Percentiles rank a stretch among this genome's conserved stretches.
phyloP scores from a whole-genome alignment of 1,139 yeast species.

The Suhomyces anneliseae region DNA sequence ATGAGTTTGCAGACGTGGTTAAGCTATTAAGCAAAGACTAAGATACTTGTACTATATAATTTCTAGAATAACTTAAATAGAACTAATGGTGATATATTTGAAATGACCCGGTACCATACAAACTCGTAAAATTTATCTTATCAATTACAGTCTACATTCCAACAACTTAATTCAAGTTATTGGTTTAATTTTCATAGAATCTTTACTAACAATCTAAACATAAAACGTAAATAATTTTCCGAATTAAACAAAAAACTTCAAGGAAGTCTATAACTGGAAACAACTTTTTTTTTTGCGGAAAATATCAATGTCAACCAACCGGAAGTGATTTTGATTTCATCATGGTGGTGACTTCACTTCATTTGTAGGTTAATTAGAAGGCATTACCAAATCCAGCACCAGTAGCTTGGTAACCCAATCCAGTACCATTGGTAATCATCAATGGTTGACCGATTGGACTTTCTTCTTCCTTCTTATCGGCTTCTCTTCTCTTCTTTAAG shows the following conservation, averaged over 20 bases:
- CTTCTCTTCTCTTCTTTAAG: slow-evolving; percentile 66
- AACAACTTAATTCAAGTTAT: background rate
- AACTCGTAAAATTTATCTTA: too few relatives aligned
- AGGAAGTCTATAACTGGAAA: slow-evolving; percentile 4
- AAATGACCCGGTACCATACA: too few relatives aligned
- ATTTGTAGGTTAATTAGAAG: slow-evolving; percentile 22
- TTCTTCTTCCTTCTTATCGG: slow-evolving; percentile 54
- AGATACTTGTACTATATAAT: too few relatives aligned
- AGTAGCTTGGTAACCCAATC: slow-evolving; percentile 61
- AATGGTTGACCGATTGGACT: slow-evolving; percentile 52
- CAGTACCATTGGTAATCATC: slow-evolving; percentile 64
- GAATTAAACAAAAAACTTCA: slow-evolving; percentile 1
- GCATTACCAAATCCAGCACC: slow-evolving; percentile 69
- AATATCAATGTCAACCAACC: background rate
- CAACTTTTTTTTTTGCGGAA: slow-evolving; percentile 2
- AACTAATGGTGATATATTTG: too few relatives aligned
- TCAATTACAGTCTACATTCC: background rate
- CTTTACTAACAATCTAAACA: slow-evolving; percentile 9
- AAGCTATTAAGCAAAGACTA: slow-evolving; percentile 8
- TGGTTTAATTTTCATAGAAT: too few relatives aligned
- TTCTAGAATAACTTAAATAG: too few relatives aligned
- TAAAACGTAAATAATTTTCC: slow-evolving; percentile 6
- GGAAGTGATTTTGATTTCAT: background rate
- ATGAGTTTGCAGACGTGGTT: slow-evolving; percentile 19
- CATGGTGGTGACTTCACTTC: background rate